phyloP scores from a whole-genome alignment of 2,329 filamentous ascomycete genomes.

The Colletotrichum sp. region DNA sequence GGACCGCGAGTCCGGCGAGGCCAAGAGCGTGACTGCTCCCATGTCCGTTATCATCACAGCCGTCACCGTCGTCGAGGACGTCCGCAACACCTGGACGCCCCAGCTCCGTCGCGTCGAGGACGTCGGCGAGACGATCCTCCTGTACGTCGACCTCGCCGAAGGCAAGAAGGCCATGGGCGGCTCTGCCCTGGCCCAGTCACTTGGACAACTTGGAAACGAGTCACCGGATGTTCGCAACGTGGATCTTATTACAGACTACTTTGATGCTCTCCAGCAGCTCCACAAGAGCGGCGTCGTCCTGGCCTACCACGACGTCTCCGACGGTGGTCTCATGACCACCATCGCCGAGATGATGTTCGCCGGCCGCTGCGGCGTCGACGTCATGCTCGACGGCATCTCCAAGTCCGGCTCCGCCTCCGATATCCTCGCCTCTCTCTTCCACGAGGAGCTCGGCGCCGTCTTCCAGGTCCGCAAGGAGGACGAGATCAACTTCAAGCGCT shows the following conservation, averaged over 20 bases:
- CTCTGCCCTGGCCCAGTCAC: conserved; percentile 88
- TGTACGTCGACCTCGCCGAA: conserved; percentile 89
- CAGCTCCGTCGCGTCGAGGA: conserved; percentile 83
- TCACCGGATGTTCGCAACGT: conserved; percentile 86
- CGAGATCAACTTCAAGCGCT: conserved; percentile 84
- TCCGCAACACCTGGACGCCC: conserved; percentile 91
- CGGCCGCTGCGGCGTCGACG: conserved; percentile 84
- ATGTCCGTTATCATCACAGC: conserved; percentile 91
- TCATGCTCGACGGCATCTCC: conserved; percentile 79
- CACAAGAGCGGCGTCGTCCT: conserved; percentile 72
- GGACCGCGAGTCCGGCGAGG: conserved; percentile 67
- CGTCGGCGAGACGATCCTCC: conserved; percentile 84
- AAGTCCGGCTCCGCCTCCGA: conserved; percentile 66
- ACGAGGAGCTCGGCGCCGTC: conserved; percentile 92
- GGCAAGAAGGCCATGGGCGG: conserved; percentile 86
- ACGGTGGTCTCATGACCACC: conserved; percentile 90
- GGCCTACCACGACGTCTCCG: conserved; percentile 93
- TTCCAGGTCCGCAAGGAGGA: conserved; percentile 92
- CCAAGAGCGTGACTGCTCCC: conserved; percentile 89
- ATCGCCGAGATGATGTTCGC: conserved; percentile 98
- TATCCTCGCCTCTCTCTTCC: conserved; percentile 84
- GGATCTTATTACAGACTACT: conserved; percentile 85
- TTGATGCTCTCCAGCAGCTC: conserved; percentile 78
- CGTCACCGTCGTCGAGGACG: conserved; percentile 83
- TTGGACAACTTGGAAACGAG: conserved; percentile 84